A percentile compares a stretch with the other conserved stretches of the same genome.
Conservation (phyloP, 768 basidiomycete genomes). For the Mrakia frigida region DNA sequence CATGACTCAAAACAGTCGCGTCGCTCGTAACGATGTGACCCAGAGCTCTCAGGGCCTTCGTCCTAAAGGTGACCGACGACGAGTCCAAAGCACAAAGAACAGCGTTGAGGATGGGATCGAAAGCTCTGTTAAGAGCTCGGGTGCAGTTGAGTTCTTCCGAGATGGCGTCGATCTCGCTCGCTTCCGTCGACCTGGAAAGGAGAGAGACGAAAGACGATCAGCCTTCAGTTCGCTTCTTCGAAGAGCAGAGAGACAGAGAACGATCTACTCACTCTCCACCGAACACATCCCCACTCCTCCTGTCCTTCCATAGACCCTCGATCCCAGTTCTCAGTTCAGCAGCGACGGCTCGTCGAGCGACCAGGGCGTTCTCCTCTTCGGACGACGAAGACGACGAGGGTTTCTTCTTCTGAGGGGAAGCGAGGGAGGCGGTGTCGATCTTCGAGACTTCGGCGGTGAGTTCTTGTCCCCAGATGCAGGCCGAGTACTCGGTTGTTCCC, state of each 20-base stretch:
- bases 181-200: not conserved
- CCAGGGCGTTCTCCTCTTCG: not conserved
- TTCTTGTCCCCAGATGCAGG: constrained; percentile 75
- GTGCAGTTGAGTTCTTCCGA: constrained; percentile 24
- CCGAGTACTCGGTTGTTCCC: constrained; percentile 79
- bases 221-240: not conserved
- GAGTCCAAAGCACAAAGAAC: constrained; percentile 76
- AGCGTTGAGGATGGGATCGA: constrained; percentile 74
- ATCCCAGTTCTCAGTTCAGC: constrained; percentile 47
- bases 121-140: constrained; percentile 48
- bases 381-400: not conserved
- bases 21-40: constrained; percentile 87
- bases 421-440: constrained; percentile 1
- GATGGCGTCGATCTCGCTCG: constrained; percentile 8
- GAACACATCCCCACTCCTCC: constrained; percentile 65
- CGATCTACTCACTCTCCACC: constrained; percentile 61
- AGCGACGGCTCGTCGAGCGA: constrained; percentile 28
- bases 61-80: constrained; percentile 82
- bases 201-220: not conserved
- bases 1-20: constrained; percentile 68
- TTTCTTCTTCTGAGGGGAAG: not conserved
- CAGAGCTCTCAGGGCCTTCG: constrained; percentile 84
- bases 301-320: constrained; percentile 62
- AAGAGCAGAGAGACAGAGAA: not conserved
- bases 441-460: constrained; percentile 49